These are phyloP conservation scores for Pseudoscleropodium purum DNA, from an alignment of 225 moss, liverwort and hornwort genomes.

Conservation along the genomic window DNA sequence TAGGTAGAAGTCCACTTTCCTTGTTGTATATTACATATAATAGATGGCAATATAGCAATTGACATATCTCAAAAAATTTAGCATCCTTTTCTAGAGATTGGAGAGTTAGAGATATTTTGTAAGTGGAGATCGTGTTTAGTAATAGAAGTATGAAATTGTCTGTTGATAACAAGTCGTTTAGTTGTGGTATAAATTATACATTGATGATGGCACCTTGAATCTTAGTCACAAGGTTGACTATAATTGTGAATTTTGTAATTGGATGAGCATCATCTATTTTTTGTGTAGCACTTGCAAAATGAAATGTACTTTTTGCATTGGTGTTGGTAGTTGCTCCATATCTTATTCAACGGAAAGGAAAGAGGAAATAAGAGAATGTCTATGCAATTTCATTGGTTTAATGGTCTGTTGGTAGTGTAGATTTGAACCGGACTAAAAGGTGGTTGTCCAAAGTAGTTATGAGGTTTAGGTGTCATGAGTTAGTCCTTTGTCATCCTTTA, in stretches of 20 bases:
- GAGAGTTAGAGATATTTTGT: not conserved
- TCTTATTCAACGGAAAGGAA: not conserved
- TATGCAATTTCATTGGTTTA: not conserved
- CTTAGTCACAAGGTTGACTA: not conserved
- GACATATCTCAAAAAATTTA: too few species aligned
- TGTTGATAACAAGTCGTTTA: accelerated
- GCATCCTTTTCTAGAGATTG: not conserved
- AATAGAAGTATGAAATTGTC: not conserved
- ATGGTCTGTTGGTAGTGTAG: not conserved
- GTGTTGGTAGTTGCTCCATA: accelerated
- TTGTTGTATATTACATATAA: too few species aligned
- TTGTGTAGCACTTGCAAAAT: not conserved
- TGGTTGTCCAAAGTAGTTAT: not conserved
- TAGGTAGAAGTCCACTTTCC: not conserved
- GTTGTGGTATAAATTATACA: not conserved
- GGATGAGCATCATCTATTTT: accelerated
- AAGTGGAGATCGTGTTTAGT: accelerated
- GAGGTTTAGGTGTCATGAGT: not conserved
- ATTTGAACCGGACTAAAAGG: accelerated
- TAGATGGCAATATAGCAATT: too few species aligned
- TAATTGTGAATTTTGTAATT: not conserved
- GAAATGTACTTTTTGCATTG: accelerated
- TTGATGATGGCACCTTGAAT: not conserved
- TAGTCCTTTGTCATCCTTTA: accelerated
- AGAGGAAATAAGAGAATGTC: accelerated